Conservation (phyloP, 2,329 filamentous ascomycete species). For the Cercospora brassicicola region DNA sequence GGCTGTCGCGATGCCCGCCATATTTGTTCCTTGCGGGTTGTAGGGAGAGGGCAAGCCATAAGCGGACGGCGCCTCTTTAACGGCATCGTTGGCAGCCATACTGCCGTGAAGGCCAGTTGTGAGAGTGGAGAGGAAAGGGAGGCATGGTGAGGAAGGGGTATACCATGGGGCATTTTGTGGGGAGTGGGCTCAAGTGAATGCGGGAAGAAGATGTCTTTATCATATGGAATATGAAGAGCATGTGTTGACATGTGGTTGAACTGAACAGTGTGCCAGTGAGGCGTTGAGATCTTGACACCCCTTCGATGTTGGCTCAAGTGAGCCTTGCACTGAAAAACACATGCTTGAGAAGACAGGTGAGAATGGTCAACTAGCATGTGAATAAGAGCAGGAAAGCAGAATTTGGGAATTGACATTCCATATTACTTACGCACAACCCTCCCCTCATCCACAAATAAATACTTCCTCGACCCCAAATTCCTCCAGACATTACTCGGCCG, state of each 20-base stretch:
- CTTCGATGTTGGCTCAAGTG: background rate
- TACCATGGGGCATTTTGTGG: background rate
- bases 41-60: background rate
- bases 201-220: background rate
- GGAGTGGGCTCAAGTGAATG: background rate
- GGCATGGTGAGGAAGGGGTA: background rate
- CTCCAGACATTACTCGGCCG: conserved; percentile 7
- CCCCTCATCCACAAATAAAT: conserved; percentile 14
- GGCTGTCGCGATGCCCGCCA: background rate
- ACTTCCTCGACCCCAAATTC: conserved; percentile 12
- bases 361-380: background rate
- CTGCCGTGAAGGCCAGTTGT: background rate
- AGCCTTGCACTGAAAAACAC: background rate
- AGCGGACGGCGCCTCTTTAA: background rate
- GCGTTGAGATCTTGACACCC: background rate
- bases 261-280: background rate
- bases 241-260: background rate
- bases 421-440: conserved; percentile 8
- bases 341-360: background rate
- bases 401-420: background rate
- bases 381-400: background rate
- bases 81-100: background rate
- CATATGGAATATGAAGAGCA: background rate
- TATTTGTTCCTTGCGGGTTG: background rate
- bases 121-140: background rate